These are phyloP conservation scores for Candida tammaniensis DNA, from an alignment of 805 yeast species.

Conservation along the genomic window DNA sequence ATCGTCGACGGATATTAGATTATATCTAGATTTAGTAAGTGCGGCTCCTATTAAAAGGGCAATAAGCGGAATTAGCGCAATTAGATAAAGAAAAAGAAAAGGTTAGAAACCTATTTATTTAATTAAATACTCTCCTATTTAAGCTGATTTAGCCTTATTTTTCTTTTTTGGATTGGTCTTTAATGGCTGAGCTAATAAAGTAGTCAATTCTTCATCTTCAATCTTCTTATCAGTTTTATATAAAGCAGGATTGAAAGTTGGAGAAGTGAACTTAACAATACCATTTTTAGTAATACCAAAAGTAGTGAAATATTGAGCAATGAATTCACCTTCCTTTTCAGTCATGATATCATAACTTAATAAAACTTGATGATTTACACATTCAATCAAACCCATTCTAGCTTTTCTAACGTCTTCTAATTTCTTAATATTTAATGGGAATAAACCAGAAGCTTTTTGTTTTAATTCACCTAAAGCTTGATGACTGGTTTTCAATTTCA, in stretches of 20 bases:
- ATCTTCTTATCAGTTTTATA: slow-evolving; percentile 57
- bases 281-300: slow-evolving; percentile 75
- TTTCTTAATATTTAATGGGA: slow-evolving; percentile 67
- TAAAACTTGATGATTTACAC: slow-evolving; percentile 63
- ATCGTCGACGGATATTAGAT: too few relatives aligned
- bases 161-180: slow-evolving; percentile 42
- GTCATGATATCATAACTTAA: slow-evolving; percentile 65
- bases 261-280: slow-evolving; percentile 58
- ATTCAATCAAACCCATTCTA: slow-evolving; percentile 72
- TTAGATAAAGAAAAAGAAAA: too few relatives aligned
- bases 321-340: slow-evolving; percentile 62
- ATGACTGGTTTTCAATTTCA: slow-evolving; percentile 71
- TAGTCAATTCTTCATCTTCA: slow-evolving; percentile 47
- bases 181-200: slow-evolving; percentile 49
- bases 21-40: too few relatives aligned
- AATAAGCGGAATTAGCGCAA: too few relatives aligned
- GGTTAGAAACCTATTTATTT: too few relatives aligned
- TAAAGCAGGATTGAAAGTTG: slow-evolving; percentile 46
- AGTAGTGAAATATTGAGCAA: slow-evolving; percentile 74
- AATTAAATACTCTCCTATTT: neutral
- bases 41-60: too few relatives aligned
- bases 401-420: slow-evolving; percentile 69
- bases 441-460: slow-evolving; percentile 54
- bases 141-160: slow-evolving; percentile 6
- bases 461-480: slow-evolving; percentile 64